phyloP scores from a whole-genome alignment of 2,329 filamentous ascomycete species.

The Nigrospora sphaerica region DNA sequence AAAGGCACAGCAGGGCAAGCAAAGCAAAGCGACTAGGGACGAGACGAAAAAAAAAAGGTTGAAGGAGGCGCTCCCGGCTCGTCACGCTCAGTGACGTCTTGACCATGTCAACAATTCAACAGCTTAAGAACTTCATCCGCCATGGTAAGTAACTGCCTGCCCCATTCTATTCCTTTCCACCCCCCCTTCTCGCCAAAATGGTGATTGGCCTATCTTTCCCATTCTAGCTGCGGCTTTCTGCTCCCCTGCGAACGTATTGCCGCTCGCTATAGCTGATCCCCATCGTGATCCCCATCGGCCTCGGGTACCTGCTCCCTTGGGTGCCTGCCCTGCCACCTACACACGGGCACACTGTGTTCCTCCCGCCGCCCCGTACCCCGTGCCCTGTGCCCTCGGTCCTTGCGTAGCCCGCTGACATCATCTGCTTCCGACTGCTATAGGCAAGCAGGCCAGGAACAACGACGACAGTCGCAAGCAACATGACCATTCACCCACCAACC shows the following conservation, averaged over 20 bases:
- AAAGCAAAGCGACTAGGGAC: not conserved
- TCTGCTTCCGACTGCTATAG: conserved; percentile 26
- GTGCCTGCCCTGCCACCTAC: too few relatives aligned
- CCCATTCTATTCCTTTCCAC: conserved; percentile 1
- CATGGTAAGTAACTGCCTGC: conserved; percentile 52
- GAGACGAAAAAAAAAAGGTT: conserved; percentile 2
- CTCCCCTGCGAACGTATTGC: too few relatives aligned
- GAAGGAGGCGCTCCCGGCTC: not conserved
- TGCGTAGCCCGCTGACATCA: conserved; percentile 24
- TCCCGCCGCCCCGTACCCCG: not conserved
- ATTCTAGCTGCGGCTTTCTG: too few relatives aligned
- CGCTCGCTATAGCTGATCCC: too few relatives aligned
- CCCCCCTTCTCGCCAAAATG: too few relatives aligned
- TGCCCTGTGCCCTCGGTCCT: conserved; percentile 1
- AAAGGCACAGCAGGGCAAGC: too few relatives aligned
- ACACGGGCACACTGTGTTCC: not conserved
- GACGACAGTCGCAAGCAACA: conserved; percentile 42
- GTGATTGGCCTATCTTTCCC: too few relatives aligned
- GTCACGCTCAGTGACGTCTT: conserved; percentile 13
- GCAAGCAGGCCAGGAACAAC: conserved; percentile 79
- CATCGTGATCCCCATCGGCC: too few relatives aligned
- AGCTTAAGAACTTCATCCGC: conserved; percentile 95
- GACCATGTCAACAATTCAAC: conserved; percentile 70
- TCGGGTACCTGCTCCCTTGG: too few relatives aligned
- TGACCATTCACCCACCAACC: conserved; percentile 40